Base-by-base conservation (phyloP, 768 basidiomycete species). In the Leucocoprinus leucothites region DNA sequence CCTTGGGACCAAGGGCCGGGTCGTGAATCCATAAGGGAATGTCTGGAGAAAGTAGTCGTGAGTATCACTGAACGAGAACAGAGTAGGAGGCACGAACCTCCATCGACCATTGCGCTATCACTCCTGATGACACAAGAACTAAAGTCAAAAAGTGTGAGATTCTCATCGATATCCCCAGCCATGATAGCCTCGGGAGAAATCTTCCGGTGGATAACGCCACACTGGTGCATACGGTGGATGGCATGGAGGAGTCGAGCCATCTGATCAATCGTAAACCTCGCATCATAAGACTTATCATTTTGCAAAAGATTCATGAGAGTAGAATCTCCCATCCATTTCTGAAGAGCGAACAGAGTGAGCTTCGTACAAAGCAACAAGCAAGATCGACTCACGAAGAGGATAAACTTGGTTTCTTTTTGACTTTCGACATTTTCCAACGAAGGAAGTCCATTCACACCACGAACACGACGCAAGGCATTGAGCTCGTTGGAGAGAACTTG, bases 61-160 rank as follows among this genome's bases (percentile, higher is more conserved):
- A 24, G 24, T 8, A 47, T 14, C 41, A 9, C 13, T 28, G n/a
- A 9, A 5, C 14, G 13, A 13, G 38, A 13, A 3, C 16, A 41
- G 49, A 26, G 4, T 13, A 22, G 11, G 24, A 18, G 6, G 16
- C 49, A 51, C 22, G 14, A 22, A 28, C 49, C 49, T 21, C 49
- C 21, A n/a, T 38, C 19, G 14, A 41, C 7, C 19, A 38, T 16
- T 16, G 36, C 16, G 9, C 49, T 18, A 3, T 40, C 21, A 19
- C 11, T 16, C 16, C 22, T 38, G 24, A 51, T 18, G 6, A 36
- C 19, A 41, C 21, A 25, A 18, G 36, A 51, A 22, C 18, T 41
- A 9, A 51, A 51, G 9, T 51, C 49, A n/a, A 41, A 51, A 16
- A 51, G 49, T 14, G 49, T 51, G 14, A 51, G 16, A 18, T 41